phyloP scores from a whole-genome alignment of 106 monocot genomes.

The Phalaenopsis equestris region DNA sequence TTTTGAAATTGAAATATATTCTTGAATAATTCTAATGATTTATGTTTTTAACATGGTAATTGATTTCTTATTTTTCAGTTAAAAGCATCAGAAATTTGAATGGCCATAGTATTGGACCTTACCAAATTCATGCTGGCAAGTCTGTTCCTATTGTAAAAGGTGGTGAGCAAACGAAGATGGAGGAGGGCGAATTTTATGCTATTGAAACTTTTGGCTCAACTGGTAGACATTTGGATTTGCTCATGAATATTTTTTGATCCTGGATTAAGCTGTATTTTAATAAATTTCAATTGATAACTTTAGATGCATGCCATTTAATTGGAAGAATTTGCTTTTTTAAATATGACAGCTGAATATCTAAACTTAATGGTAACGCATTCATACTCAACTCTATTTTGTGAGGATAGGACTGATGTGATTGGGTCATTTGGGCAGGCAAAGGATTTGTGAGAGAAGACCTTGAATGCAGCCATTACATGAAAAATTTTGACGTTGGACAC shows the following conservation, averaged over 20 bases:
- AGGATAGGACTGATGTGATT: background rate
- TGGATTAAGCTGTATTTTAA: background rate
- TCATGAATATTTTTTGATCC: background rate
- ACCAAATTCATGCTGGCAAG: slow-evolving; percentile 98
- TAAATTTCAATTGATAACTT: background rate
- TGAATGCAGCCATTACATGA: slow-evolving; percentile 98
- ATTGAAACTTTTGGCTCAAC: slow-evolving; percentile 98
- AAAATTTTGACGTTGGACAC: slow-evolving; percentile 89
- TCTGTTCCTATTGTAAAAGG: slow-evolving; percentile 99
- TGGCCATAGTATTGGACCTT: slow-evolving; percentile 97
- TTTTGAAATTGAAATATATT: too few species aligned
- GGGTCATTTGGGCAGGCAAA: slow-evolving; percentile 54
- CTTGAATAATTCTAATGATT: too few species aligned
- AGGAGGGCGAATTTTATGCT: slow-evolving; percentile 98
- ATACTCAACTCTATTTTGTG: background rate
- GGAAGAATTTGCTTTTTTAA: background rate
- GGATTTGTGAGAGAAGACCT: slow-evolving; percentile 94
- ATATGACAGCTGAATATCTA: background rate
- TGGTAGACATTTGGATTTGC: slow-evolving; percentile 31
- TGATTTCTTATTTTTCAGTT: slow-evolving; percentile 32
- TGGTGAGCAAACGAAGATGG: slow-evolving; percentile 98
- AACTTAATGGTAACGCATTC: background rate
- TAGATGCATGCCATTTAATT: background rate
- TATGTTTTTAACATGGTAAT: background rate
- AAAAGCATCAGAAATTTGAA: slow-evolving; percentile 96